These are phyloP conservation scores for Fusarium sublunatum DNA, from an alignment of 2,329 filamentous ascomycete genomes.

Conservation along the genomic window DNA sequence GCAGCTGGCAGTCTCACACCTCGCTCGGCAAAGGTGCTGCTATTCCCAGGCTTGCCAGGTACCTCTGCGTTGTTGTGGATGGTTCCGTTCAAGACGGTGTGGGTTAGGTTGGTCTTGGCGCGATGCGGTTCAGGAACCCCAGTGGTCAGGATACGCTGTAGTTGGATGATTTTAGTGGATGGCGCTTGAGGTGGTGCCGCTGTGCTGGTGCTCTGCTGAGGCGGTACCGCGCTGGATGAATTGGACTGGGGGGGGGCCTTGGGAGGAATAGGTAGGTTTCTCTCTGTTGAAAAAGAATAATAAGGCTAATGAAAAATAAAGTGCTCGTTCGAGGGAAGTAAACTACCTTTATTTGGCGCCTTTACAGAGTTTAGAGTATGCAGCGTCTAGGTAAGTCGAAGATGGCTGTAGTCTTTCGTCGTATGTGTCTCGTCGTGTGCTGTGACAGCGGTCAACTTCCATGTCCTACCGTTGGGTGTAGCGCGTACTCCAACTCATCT, in stretches of 20 bases:
- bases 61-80: conserved; percentile 23
- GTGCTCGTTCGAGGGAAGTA: not conserved
- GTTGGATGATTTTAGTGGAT: conserved; percentile 1
- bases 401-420: not conserved
- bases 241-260: not conserved
- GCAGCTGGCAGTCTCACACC: conserved; percentile 11
- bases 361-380: conserved; percentile 3
- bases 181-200: not conserved
- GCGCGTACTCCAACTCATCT: conserved; percentile 7
- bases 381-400: conserved; percentile 1
- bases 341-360: not conserved
- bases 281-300: not conserved
- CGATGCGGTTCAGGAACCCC: conserved; percentile 22
- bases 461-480: not conserved
- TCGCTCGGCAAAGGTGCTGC: conserved; percentile 17
- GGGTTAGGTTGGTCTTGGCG: conserved; percentile 33
- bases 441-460: conserved; percentile 10
- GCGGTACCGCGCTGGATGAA: not conserved
- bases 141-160: conserved; percentile 10
- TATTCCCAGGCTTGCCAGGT: conserved; percentile 19
- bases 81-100: conserved; percentile 37
- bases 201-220: conserved; percentile 1
- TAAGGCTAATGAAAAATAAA: not conserved
- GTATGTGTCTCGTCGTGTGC: conserved; percentile 2
- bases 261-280: not conserved